Conservation (phyloP, 352 stramenopile species). For the Phytophthora constricta region DNA sequence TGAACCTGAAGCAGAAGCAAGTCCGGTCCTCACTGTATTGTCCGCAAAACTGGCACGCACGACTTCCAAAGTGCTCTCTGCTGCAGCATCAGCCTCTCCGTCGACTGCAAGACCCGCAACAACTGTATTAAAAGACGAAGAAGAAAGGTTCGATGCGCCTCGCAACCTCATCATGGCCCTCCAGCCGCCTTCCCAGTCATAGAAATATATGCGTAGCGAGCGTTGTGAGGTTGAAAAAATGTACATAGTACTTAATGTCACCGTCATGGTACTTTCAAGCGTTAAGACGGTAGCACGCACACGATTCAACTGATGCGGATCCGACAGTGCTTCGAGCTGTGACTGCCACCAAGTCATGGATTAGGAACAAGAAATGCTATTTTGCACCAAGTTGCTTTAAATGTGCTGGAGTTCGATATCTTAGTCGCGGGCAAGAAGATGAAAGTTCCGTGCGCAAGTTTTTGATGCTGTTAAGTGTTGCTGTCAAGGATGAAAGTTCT, state of each 20-base stretch:
- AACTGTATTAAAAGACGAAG: constrained; percentile 23
- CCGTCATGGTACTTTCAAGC: neutral
- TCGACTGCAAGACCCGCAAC: neutral
- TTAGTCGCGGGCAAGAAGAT: too few species aligned
- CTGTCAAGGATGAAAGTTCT: neutral
- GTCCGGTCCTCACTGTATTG: neutral
- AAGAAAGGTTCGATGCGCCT: constrained; percentile 29
- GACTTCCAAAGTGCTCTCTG: constrained; percentile 5
- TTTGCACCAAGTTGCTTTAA: too few species aligned
- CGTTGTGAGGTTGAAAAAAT: neutral
- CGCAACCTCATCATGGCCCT: constrained; percentile 36
- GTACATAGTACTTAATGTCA: constrained; percentile 2
- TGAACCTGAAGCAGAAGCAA: constrained; percentile 26
- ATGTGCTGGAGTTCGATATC: too few species aligned
- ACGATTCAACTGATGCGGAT: too few species aligned
- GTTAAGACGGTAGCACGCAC: too few species aligned
- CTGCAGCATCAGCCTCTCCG: neutral
- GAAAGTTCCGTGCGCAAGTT: too few species aligned
- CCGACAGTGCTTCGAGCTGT: too few species aligned
- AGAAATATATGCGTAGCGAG: constrained; percentile 5
- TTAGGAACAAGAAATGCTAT: too few species aligned
- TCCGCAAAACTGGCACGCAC: constrained; percentile 1
- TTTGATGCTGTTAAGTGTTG: neutral
- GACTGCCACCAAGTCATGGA: too few species aligned
- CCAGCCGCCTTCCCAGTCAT: constrained; percentile 29